Evolutionary conservation across 2,329 filamentous ascomycete genomes (phyloP).

Genomic region (Aureobasidium subglaciale): DNA sequence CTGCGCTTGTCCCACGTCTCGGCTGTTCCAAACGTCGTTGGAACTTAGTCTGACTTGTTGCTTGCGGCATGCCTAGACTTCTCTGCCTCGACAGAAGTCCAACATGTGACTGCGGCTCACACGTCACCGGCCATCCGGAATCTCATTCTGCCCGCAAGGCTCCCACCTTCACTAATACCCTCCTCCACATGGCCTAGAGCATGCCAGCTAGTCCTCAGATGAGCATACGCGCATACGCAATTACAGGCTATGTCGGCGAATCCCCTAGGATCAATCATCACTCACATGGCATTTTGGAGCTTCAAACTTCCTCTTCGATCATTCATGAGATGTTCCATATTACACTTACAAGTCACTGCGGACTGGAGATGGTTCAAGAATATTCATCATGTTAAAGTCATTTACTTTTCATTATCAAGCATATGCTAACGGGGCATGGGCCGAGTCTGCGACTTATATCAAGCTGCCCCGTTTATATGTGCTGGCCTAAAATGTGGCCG

Average conservation of each 20-base stretch:
- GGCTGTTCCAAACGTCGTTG: neutral
- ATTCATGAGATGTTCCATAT: neutral
- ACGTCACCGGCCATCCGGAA: neutral
- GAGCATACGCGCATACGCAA: neutral
- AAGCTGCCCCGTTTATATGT: neutral
- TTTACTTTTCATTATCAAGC: slow-evolving; percentile 15
- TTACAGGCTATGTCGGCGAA: too few relatives aligned
- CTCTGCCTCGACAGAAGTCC: neutral
- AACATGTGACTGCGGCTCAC: slow-evolving; percentile 2
- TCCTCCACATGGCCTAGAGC: neutral
- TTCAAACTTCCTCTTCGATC: too few relatives aligned
- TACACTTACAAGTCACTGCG: neutral
- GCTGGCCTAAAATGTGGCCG: slow-evolving; percentile 4
- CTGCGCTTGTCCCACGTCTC: neutral
- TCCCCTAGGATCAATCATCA: neutral
- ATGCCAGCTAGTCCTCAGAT: neutral
- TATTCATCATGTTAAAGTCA: slow-evolving; percentile 7
- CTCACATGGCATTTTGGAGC: too few relatives aligned
- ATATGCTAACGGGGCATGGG: slow-evolving; percentile 1
- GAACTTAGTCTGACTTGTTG: neutral
- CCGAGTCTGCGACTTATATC: neutral
- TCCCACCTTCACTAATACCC: neutral
- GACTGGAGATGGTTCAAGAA: neutral
- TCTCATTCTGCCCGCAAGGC: neutral
- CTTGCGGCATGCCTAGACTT: neutral